Conservation (phyloP, 768 basidiomycete genomes). For the Guyanaporus albipodus region DNA sequence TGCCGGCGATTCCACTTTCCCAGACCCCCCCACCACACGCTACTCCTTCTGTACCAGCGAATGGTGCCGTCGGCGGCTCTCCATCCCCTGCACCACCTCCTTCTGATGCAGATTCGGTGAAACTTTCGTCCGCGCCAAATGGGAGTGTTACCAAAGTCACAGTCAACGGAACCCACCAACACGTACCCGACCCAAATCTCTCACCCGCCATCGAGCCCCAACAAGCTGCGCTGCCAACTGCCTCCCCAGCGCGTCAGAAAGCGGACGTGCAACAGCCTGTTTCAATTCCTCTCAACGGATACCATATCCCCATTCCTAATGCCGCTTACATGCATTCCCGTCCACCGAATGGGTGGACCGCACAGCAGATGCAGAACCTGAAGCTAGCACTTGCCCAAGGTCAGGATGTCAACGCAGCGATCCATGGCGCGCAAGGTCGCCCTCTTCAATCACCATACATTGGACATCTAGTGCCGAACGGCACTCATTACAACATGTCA, state of each 20-base stretch:
- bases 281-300: slow-evolving; percentile 42
- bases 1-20: slow-evolving; percentile 27
- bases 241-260: slow-evolving; percentile 46
- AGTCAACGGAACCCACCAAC: slow-evolving; percentile 29
- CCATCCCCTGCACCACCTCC: slow-evolving; percentile 35
- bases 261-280: slow-evolving; percentile 43
- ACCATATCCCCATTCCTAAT: no score
- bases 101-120: slow-evolving; percentile 41
- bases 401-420: slow-evolving; percentile 36
- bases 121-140: slow-evolving; percentile 16
- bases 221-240: slow-evolving; percentile 21
- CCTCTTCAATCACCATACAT: slow-evolving; percentile 34
- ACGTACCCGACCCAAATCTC: slow-evolving; percentile 10
- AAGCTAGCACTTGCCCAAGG: slow-evolving; percentile 51
- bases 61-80: slow-evolving; percentile 32
- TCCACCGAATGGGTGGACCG: slow-evolving; percentile 41
- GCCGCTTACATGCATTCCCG: slow-evolving; percentile 33
- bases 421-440: slow-evolving; percentile 34
- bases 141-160: slow-evolving; percentile 27
- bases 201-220: slow-evolving; percentile 19
- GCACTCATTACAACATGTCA: slow-evolving; percentile 30
- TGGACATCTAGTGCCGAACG: slow-evolving; percentile 28
- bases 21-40: slow-evolving; percentile 35
- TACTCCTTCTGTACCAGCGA: slow-evolving; percentile 23
- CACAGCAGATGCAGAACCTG: slow-evolving; percentile 58